Conservation (phyloP, 2,329 filamentous ascomycete genomes). For the Epichloe gansuensis region DNA sequence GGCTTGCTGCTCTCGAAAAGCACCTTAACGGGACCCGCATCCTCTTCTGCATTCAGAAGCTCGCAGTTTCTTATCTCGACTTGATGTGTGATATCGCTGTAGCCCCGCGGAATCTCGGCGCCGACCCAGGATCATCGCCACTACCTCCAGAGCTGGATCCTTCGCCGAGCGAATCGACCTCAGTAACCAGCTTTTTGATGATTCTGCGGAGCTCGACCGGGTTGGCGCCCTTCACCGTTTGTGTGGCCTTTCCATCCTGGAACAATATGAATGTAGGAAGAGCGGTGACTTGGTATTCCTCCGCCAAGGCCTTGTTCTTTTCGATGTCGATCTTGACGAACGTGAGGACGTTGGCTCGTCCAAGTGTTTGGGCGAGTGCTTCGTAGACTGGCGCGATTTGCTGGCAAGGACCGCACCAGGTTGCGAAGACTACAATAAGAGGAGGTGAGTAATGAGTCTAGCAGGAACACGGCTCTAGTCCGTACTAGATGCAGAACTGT, state of each 20-base stretch:
- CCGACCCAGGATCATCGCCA: slow-evolving; percentile 54
- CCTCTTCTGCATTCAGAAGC: slow-evolving; percentile 73
- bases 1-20: slow-evolving; percentile 64
- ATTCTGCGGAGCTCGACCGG: slow-evolving; percentile 55
- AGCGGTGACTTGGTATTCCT: slow-evolving; percentile 60
- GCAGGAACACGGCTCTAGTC: neutral
- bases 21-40: slow-evolving; percentile 58
- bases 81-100: slow-evolving; percentile 70
- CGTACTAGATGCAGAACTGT: neutral
- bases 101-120: slow-evolving; percentile 63
- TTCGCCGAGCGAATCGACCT: slow-evolving; percentile 46
- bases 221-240: slow-evolving; percentile 65
- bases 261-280: slow-evolving; percentile 91
- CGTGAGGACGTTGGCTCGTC: slow-evolving; percentile 58
- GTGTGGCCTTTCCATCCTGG: slow-evolving; percentile 54
- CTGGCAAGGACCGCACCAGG: slow-evolving; percentile 78
- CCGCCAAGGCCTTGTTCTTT: slow-evolving; percentile 58
- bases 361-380: slow-evolving; percentile 57
- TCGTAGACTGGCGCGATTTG: slow-evolving; percentile 76
- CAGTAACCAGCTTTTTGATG: slow-evolving; percentile 57
- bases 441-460: slow-evolving; percentile 9
- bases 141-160: slow-evolving; percentile 27
- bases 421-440: slow-evolving; percentile 60
- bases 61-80: slow-evolving; percentile 73
- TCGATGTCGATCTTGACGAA: slow-evolving; percentile 87